Conservation (phyloP, 495 filamentous ascomycete genomes). For the Penicillium pulvis region DNA sequence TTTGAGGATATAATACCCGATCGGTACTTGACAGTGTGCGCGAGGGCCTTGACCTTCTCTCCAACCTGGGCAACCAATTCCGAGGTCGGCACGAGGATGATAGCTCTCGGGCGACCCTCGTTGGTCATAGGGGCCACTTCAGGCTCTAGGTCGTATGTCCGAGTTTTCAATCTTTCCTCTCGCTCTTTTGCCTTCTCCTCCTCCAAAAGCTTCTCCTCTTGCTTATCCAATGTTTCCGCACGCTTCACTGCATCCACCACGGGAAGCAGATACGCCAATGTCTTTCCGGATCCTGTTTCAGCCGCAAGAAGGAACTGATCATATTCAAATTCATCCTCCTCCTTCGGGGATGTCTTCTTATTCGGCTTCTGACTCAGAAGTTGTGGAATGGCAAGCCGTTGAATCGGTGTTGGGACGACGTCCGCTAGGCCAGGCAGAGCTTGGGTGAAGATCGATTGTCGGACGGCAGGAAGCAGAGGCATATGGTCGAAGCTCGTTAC, state of each 20-base stretch:
- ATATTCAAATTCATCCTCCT: constrained; percentile 44
- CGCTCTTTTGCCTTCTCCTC: constrained; percentile 49
- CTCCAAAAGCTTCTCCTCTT: constrained; percentile 53
- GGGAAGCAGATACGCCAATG: constrained; percentile 85
- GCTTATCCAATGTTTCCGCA: constrained; percentile 64
- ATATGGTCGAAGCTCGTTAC: constrained; percentile 81
- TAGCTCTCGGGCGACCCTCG: constrained; percentile 74
- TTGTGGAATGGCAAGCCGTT: constrained; percentile 81
- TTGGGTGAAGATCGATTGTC: constrained; percentile 68
- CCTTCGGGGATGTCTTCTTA: constrained; percentile 28
- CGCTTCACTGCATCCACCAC: constrained; percentile 80
- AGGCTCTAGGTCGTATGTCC: constrained; percentile 55
- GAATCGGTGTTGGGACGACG: constrained; percentile 80
- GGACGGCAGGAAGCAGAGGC: constrained; percentile 68
- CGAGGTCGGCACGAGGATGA: constrained; percentile 90
- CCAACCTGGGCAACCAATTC: constrained; percentile 92
- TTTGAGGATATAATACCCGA: constrained; percentile 77
- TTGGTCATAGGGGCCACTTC: constrained; percentile 56
- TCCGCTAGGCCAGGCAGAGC: constrained; percentile 71
- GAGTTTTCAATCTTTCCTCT: constrained; percentile 51
- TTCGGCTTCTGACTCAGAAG: constrained; percentile 56
- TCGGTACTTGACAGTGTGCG: constrained; percentile 81
- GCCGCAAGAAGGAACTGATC: constrained; percentile 86
- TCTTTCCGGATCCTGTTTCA: constrained; percentile 97
- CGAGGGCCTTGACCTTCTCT: constrained; percentile 72